A percentile compares a stretch with the other conserved stretches of the same genome.
Conservation (phyloP, 2,329 filamentous ascomycete species). For the Fonsecaea erecta region DNA sequence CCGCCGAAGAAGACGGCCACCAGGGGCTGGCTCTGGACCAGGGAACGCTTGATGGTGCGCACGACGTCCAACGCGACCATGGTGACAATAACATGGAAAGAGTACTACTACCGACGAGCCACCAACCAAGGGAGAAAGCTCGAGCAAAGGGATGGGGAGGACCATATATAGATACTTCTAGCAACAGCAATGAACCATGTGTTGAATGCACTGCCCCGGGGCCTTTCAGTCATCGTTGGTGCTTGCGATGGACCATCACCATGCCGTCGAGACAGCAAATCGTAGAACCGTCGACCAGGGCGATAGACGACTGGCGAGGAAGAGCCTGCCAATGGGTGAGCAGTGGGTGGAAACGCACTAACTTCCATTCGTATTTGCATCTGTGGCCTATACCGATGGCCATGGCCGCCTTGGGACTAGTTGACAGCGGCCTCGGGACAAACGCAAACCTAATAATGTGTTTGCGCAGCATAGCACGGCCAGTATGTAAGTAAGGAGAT, state of each 20-base stretch:
- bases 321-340: not conserved
- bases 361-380: not conserved
- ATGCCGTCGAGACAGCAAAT: not conserved
- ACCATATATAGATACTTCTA: not conserved
- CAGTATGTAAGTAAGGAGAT: not conserved
- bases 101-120: too few relatives aligned
- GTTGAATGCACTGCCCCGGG: not conserved
- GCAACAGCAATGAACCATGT: too few relatives aligned
- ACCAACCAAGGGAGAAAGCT: not conserved
- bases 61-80: constrained; percentile 15
- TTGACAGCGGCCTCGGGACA: not conserved
- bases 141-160: not conserved
- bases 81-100: too few relatives aligned
- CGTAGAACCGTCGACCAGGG: not conserved
- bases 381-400: not conserved
- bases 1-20: constrained; percentile 72
- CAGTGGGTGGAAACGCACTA: not conserved
- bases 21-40: constrained; percentile 54
- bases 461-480: not conserved
- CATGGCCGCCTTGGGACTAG: not conserved
- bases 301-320: not conserved
- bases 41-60: not conserved
- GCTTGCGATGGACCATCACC: not conserved
- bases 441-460: not conserved
- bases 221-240: not conserved